phyloP scores from a whole-genome alignment of 768 basidiomycete species.

The Pilatotrama ljubarskyi region DNA sequence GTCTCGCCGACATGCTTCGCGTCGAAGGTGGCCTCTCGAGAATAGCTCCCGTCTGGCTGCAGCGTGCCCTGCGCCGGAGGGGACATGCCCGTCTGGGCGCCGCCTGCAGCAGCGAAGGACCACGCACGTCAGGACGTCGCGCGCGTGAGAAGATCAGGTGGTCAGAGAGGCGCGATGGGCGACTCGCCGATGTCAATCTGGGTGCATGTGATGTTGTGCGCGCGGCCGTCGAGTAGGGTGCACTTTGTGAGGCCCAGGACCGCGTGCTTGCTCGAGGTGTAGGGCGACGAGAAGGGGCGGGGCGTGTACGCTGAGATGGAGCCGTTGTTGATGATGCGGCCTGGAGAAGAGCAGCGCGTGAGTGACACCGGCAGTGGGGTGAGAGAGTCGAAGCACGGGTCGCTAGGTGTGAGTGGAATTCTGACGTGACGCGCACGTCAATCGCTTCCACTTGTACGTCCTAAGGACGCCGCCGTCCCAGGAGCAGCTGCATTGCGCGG shows the following conservation, averaged over 20 bases:
- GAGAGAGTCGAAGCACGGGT: neutral
- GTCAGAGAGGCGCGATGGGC: neutral
- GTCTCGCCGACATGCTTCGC: slow-evolving; percentile 70
- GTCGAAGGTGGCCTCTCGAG: slow-evolving; percentile 67
- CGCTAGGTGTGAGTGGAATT: neutral
- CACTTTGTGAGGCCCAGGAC: slow-evolving; percentile 75
- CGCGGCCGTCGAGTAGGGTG: slow-evolving; percentile 74
- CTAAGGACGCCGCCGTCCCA: too few relatives aligned
- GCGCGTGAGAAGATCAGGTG: neutral
- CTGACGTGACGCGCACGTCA: too few relatives aligned
- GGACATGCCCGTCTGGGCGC: slow-evolving; percentile 64
- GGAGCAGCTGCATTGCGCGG: too few relatives aligned
- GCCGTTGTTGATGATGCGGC: slow-evolving; percentile 85
- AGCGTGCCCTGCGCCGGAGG: slow-evolving; percentile 49
- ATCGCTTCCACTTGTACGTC: too few relatives aligned
- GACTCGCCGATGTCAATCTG: slow-evolving; percentile 78
- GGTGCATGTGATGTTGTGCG: slow-evolving; percentile 70
- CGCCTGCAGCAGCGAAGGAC: slow-evolving; percentile 44
- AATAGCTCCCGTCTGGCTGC: slow-evolving; percentile 65
- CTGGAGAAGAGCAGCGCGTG: slow-evolving; percentile 31
- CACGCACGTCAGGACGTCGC: neutral
- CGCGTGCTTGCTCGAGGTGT: slow-evolving; percentile 81
- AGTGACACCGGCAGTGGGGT: neutral
- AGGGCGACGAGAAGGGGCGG: slow-evolving; percentile 61
- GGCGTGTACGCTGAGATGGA: slow-evolving; percentile 74